Conservation (phyloP, 306 rosid genomes). For the Begonia fuchsioides region DNA sequence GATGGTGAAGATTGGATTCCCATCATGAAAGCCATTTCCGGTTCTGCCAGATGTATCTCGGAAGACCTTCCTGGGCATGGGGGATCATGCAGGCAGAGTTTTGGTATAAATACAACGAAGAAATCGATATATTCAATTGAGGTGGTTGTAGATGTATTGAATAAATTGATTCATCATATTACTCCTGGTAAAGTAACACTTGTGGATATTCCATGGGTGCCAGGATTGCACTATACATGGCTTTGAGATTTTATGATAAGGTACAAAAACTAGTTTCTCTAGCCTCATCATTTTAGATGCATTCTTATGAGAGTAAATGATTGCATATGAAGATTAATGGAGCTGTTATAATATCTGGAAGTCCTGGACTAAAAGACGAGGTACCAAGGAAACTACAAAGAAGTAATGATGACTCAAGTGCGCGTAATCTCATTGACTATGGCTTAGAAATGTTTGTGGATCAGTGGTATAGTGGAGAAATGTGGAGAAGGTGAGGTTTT, state of each 20-base stretch:
- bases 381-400: slow-evolving; percentile 53
- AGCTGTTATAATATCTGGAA: slow-evolving; percentile 69
- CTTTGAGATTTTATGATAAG: slow-evolving; percentile 49
- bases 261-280: slow-evolving; percentile 20
- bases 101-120: slow-evolving; percentile 13
- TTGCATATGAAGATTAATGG: slow-evolving; percentile 51
- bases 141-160: slow-evolving; percentile 35
- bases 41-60: slow-evolving; percentile 71
- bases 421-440: slow-evolving; percentile 32
- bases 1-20: slow-evolving; percentile 77
- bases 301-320: slow-evolving; percentile 11
- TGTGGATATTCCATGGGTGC: slow-evolving; percentile 91
- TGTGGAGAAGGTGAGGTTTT: slow-evolving; percentile 61
- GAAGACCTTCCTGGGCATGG: slow-evolving; percentile 94
- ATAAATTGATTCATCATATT: slow-evolving; percentile 31
- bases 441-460: slow-evolving; percentile 59
- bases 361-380: slow-evolving; percentile 75
- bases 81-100: slow-evolving; percentile 29
- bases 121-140: slow-evolving; percentile 44
- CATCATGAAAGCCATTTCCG: slow-evolving; percentile 70
- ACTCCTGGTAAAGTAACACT: slow-evolving; percentile 51
- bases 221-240: slow-evolving; percentile 74
- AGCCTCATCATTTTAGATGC: not conserved
- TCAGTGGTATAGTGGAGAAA: slow-evolving; percentile 66
- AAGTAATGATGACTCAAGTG: slow-evolving; percentile 78